Percentiles rank a stretch among this genome's conserved stretches.
Evolutionary conservation across 768 basidiomycete genomes (phyloP).

Genomic region (Tubosaeta brunneosetosa): DNA sequence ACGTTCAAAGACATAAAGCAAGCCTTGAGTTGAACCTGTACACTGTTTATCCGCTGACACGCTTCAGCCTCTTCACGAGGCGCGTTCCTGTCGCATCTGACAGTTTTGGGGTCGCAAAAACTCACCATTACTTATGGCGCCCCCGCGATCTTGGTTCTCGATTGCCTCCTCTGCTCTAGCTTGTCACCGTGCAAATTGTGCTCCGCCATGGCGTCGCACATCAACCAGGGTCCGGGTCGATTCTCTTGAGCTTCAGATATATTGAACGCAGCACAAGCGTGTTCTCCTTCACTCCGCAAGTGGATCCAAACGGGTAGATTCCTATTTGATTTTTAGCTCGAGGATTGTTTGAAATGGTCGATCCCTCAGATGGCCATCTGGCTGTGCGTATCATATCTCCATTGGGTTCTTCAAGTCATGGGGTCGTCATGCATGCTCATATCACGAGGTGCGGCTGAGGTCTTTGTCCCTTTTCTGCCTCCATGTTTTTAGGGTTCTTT

Average conservation of each 20-base stretch:
- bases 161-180: background rate
- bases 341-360: conserved; percentile 15
- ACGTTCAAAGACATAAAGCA: conserved; percentile 25
- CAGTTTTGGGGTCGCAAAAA: conserved; percentile 30
- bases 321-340: conserved; percentile 2
- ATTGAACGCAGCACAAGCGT: conserved; percentile 14
- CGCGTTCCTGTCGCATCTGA: conserved; percentile 22
- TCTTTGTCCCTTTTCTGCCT: background rate
- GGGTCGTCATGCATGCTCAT: conserved; percentile 11
- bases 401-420: conserved; percentile 16
- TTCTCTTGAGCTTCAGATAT: conserved; percentile 5
- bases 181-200: conserved; percentile 9
- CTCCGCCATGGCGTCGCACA: background rate
- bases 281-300: conserved; percentile 14
- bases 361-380: conserved; percentile 9
- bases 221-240: conserved; percentile 17
- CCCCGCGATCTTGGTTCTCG: background rate
- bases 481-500: background rate
- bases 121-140: conserved; percentile 3
- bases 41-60: conserved; percentile 12
- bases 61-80: conserved; percentile 11
- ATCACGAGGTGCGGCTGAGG: conserved; percentile 13
- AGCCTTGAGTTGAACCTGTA: background rate
- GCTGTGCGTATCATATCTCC: conserved; percentile 23
- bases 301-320: conserved; percentile 9